Percentiles rank a stretch among this genome's conserved stretches.
Conservation (phyloP, 441 rosid genomes). For the Jatropha podagrica region DNA sequence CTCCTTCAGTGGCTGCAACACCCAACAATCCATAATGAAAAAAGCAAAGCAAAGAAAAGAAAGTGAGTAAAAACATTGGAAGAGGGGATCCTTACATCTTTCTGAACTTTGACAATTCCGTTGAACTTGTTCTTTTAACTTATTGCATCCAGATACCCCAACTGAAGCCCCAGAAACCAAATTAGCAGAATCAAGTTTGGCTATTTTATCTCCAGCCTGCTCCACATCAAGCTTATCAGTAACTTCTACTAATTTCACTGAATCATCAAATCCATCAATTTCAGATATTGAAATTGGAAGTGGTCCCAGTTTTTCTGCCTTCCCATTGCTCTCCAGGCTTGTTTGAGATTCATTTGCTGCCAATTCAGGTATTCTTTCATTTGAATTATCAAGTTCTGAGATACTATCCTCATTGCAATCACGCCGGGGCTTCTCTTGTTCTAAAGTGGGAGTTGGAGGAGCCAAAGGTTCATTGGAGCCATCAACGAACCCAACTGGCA, state of each 20-base stretch:
- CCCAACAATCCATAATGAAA: slow-evolving; percentile 12
- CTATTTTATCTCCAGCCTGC: slow-evolving; percentile 32
- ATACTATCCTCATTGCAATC: slow-evolving; percentile 34
- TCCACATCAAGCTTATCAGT: slow-evolving; percentile 28
- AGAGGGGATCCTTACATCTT: slow-evolving; percentile 38
- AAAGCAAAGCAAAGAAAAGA: slow-evolving; percentile 8
- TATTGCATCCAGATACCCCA: slow-evolving; percentile 30
- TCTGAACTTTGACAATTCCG: slow-evolving; percentile 40
- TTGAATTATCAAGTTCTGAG: slow-evolving; percentile 24
- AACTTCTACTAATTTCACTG: slow-evolving; percentile 34
- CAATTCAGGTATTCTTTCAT: slow-evolving; percentile 25
- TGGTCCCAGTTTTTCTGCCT: slow-evolving; percentile 45
- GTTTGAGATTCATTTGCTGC: slow-evolving; percentile 27
- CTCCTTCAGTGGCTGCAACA: slow-evolving; percentile 43
- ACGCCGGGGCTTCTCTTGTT: slow-evolving; percentile 40
- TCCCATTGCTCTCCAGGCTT: slow-evolving; percentile 35
- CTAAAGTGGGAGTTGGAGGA: slow-evolving; percentile 46
- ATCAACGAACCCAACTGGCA: slow-evolving; percentile 95
- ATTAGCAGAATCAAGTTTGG: slow-evolving; percentile 21
- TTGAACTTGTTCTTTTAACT: slow-evolving; percentile 37
- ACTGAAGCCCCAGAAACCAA: slow-evolving; percentile 28
- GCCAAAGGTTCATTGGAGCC: slow-evolving; percentile 54
- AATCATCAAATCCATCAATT: slow-evolving; percentile 43
- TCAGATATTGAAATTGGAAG: slow-evolving; percentile 67
- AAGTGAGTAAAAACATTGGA: slow-evolving; percentile 6